These are phyloP conservation scores for Neopestalotiopsis rosae DNA, from an alignment of 2,329 filamentous ascomycete species.

Conservation along the genomic window DNA sequence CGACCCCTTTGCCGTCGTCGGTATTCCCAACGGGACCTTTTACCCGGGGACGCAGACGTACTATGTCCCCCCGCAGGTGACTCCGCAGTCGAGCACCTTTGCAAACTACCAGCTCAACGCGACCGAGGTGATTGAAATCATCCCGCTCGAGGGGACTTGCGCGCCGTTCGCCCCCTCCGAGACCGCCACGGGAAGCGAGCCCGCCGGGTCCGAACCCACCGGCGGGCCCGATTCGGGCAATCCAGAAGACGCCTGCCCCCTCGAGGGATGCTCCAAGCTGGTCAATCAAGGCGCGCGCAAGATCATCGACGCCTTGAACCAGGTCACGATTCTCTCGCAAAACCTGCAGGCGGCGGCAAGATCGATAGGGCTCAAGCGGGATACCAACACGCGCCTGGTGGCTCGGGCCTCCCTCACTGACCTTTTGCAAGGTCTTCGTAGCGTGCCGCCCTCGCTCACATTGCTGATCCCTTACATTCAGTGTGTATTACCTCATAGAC, in stretches of 20 bases:
- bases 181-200: conserved; percentile 2
- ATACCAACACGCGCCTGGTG: not conserved
- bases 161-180: not conserved
- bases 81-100: conserved; percentile 13
- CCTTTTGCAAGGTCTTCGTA: not conserved
- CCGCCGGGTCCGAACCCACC: not conserved
- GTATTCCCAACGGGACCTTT: conserved; percentile 21
- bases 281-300: conserved; percentile 17
- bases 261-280: conserved; percentile 16
- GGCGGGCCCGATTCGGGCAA: not conserved
- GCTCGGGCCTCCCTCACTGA: conserved; percentile 3
- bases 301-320: conserved; percentile 17
- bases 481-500: not conserved
- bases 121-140: conserved; percentile 20
- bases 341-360: conserved; percentile 17
- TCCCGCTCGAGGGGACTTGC: conserved; percentile 18
- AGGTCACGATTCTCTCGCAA: conserved; percentile 20
- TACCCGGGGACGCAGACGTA: conserved; percentile 20
- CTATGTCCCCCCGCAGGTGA: conserved; percentile 20
- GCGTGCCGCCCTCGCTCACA: not conserved
- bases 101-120: conserved; percentile 17
- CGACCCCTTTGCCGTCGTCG: conserved; percentile 19
- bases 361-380: conserved; percentile 14
- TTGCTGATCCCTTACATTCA: conserved; percentile 12
- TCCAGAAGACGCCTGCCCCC: conserved; percentile 10